phyloP scores from a whole-genome alignment of 1,284 basidiomycete genomes.

The Cutaneotrichosporon sp. region DNA sequence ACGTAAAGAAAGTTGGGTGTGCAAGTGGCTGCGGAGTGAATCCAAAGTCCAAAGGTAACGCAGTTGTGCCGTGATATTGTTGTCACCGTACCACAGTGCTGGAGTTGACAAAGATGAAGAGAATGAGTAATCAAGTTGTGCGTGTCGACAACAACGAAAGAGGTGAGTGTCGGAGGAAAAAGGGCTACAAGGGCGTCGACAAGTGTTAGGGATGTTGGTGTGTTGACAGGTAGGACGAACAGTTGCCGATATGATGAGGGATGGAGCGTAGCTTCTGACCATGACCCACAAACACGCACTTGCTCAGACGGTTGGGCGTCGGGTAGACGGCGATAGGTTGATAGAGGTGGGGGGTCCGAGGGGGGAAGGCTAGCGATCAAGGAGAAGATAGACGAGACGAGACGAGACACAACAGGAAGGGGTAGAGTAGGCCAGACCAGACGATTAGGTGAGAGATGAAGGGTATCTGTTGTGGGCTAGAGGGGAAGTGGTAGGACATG shows the following conservation, averaged over 20 bases:
- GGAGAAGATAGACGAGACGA: not conserved
- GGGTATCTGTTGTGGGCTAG: slow-evolving; percentile 1
- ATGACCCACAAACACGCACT: not conserved
- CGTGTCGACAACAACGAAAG: not conserved
- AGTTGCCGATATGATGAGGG: not conserved
- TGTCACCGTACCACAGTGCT: not conserved
- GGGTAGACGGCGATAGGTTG: not conserved
- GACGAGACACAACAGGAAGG: not conserved
- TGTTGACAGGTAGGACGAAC: not conserved
- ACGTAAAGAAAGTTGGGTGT: not conserved
- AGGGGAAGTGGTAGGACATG: slow-evolving; percentile 7
- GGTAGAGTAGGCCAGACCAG: slow-evolving; percentile 3
- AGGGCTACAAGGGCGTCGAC: not conserved
- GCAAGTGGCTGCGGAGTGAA: not conserved
- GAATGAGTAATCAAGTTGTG: not conserved
- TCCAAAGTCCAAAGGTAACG: not conserved
- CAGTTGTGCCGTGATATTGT: not conserved
- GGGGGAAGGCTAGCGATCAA: not conserved
- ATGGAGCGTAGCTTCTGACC: not conserved
- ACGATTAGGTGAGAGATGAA: slow-evolving; percentile 6
- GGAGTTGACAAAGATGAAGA: not conserved
- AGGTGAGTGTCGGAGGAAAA: not conserved
- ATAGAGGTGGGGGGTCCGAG: not conserved
- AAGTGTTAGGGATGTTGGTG: not conserved
- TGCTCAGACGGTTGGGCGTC: not conserved